Base-by-base conservation (phyloP, 257 asterid genomes). In the Solanum medicagineum region DNA sequence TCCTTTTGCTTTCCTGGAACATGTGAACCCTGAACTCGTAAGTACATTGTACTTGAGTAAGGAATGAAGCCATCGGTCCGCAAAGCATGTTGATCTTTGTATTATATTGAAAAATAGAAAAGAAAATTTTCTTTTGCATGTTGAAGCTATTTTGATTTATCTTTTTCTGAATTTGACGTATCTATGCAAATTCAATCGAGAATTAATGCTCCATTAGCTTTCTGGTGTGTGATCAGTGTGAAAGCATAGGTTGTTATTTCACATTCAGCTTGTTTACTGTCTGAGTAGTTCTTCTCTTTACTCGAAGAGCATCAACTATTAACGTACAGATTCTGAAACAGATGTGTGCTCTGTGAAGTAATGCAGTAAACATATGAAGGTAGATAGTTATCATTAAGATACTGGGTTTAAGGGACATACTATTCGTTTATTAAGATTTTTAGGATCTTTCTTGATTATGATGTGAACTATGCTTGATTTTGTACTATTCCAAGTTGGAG, bases 21-120 rank as follows among this genome's bases (percentile, higher is more conserved):
- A 86, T 83, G 90, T 87, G 90, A 88, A 80, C 86, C 57, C 36
- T 74, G 4, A 74, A 45, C n/a, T 77, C 87, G 65, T 75, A 88
- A 83, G 88, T 79, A 87, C 83, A 84, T 83, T 83, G 85, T 71
- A 65, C 32, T 68, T 47, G 84, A 42, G 80, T 89, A 85, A 91
- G 97, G 93, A 89, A 92, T 93, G 97, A 93, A 93, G 97, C 93
- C 92, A 87, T 85, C 68, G 97, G 97, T 93, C 97, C 94, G 93
- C 80, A 13, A 81, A 84, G 85, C 84, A 74, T 83, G 55, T 84
- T 65, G 84, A 85, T 86, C 80, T 70, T 65, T 90, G 92, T 90
- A 86, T 84, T 83, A 88, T 90, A 83, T 86, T 26, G 55, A 87
- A 70, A 44, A 84, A 70, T 74, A 63, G 63, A 65, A 62, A 86